Evolutionary conservation across 1,284 basidiomycete genomes (phyloP).

Genomic region (Stereum hirsutum): DNA sequence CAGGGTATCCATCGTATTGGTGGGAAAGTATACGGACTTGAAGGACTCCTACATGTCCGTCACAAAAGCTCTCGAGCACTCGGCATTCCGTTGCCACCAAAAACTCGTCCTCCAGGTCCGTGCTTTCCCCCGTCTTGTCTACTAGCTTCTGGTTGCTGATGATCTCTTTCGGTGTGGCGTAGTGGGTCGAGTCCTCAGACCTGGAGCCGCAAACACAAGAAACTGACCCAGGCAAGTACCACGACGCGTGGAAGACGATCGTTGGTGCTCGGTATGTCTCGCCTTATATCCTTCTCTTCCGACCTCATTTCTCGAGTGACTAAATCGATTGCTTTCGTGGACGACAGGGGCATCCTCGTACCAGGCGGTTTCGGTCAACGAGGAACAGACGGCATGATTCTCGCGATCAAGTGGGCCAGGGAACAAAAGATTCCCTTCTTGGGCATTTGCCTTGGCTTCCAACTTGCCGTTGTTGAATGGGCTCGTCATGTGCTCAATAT

Average conservation of each 20-base stretch:
- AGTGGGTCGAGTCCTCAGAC: constrained; percentile 98
- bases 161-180: background rate
- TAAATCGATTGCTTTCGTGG: background rate
- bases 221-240: constrained; percentile 81
- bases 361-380: constrained; percentile 94
- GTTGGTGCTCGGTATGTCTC: constrained; percentile 76
- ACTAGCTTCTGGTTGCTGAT: background rate
- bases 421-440: constrained; percentile 94
- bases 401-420: constrained; percentile 94
- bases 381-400: constrained; percentile 96
- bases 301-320: constrained; percentile 7
- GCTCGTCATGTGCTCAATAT: constrained; percentile 81
- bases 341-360: constrained; percentile 81
- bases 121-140: constrained; percentile 7
- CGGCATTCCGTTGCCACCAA: constrained; percentile 84
- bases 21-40: constrained; percentile 96
- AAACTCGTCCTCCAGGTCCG: constrained; percentile 74
- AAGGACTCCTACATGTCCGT: constrained; percentile 99
- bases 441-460: constrained; percentile 97
- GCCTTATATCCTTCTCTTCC: background rate
- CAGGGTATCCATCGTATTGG: constrained; percentile 83
- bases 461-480: constrained; percentile 95
- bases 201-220: constrained; percentile 79
- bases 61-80: constrained; percentile 94
- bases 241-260: constrained; percentile 91